Evolutionary conservation across 768 basidiomycete genomes (phyloP).

Genomic region (Imleria badia): DNA sequence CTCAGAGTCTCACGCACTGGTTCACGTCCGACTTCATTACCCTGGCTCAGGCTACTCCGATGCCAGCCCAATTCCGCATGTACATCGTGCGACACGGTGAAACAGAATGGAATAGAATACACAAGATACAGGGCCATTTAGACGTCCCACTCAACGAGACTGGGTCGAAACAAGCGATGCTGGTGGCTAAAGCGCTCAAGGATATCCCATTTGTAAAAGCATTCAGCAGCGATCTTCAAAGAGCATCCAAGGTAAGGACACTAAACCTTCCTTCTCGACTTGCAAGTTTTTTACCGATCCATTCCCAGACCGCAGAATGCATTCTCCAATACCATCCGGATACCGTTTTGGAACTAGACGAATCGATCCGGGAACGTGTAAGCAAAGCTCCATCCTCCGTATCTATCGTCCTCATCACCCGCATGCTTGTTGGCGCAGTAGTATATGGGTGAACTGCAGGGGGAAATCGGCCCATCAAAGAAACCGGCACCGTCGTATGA

Average conservation of each 20-base stretch:
- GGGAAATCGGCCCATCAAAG: slow-evolving; percentile 28
- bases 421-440: slow-evolving; percentile 24
- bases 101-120: slow-evolving; percentile 63
- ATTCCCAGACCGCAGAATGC: slow-evolving; percentile 59
- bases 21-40: no score
- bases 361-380: slow-evolving; percentile 66
- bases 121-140: slow-evolving; percentile 73
- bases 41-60: neutral
- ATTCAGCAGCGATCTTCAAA: slow-evolving; percentile 68
- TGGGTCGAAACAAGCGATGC: slow-evolving; percentile 58
- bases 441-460: slow-evolving; percentile 66
- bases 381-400: slow-evolving; percentile 15
- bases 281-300: neutral
- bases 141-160: slow-evolving; percentile 65
- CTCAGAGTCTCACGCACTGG: neutral
- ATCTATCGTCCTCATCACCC: neutral
- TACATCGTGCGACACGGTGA: slow-evolving; percentile 80
- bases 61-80: slow-evolving; percentile 42
- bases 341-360: slow-evolving; percentile 41
- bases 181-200: slow-evolving; percentile 54
- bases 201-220: slow-evolving; percentile 55
- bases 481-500: slow-evolving; percentile 26
- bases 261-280: neutral
- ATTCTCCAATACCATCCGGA: slow-evolving; percentile 57
- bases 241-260: slow-evolving; percentile 60